phyloP scores from a whole-genome alignment of 768 basidiomycete genomes.

The Suillus tomentosus region DNA sequence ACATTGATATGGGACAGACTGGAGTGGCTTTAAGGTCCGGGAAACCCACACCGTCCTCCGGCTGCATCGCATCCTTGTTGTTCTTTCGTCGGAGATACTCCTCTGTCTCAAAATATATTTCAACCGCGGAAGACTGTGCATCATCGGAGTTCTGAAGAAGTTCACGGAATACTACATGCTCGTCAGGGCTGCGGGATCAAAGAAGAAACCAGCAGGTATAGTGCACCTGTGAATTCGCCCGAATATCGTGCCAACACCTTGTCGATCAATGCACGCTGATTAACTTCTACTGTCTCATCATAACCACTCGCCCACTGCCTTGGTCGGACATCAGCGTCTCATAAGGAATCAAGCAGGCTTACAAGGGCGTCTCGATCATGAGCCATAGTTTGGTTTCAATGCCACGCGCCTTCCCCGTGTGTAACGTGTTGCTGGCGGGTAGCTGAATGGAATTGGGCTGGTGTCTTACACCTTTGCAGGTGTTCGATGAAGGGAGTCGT shows the following conservation, averaged over 20 bases:
- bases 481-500: neutral
- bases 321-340: conserved; percentile 6
- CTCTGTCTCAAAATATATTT: conserved; percentile 80
- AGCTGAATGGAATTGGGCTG: conserved; percentile 9
- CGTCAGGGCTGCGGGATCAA: conserved; percentile 3
- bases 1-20: conserved; percentile 32
- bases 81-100: conserved; percentile 40
- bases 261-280: conserved; percentile 95
- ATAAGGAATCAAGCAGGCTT: conserved; percentile 6
- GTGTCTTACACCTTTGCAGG: neutral
- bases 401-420: conserved; percentile 20
- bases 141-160: conserved; percentile 97
- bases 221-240: conserved; percentile 82
- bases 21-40: conserved; percentile 67
- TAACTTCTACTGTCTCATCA: conserved; percentile 87
- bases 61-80: conserved; percentile 8
- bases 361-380: conserved; percentile 35
- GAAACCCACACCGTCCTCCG: conserved; percentile 31
- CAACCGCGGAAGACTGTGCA: conserved; percentile 71
- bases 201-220: neutral
- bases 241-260: conserved; percentile 96
- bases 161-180: conserved; percentile 63
- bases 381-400: conserved; percentile 21
- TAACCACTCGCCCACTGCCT: conserved; percentile 57
- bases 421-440: conserved; percentile 16